Evolutionary conservation across 2,329 filamentous ascomycete species (phyloP), one percentile per base, ranked within the genome.

Genomic region (Diplocarpon rosae): DNA sequence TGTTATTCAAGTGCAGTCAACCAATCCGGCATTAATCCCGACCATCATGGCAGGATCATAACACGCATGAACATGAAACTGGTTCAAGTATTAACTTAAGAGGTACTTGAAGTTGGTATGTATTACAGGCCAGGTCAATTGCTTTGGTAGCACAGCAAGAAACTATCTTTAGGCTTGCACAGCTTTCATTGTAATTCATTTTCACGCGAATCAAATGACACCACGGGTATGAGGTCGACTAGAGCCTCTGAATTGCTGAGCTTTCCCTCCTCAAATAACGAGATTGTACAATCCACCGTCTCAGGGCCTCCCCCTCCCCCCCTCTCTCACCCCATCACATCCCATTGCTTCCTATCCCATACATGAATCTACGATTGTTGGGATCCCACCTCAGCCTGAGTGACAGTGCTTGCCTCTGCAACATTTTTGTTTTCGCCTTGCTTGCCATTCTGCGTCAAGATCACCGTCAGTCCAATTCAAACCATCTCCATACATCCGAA

Each of bases 391-490:
- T 60, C 58, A 36, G 55, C 53, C 42, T 49, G 50, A 1, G 65
- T 57, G 35, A 63, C 63, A 42, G 64, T 61, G 63, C 76, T 77
- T 60, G 73, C 75, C 34, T 72, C 66, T 43, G 66, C 77, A 56
- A 95, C 70, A 65, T 73, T 78, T 77, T 85, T 85, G 63, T 72
- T 57, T 38, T 96, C 90, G 65, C 87, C 84, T 73, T 93, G 86
- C 80, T 95, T 95, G 75, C 92, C 92, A 71, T 88, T 87, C 92
- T 96, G 68, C 66, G 49, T 6, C 31, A 37, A 34, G 29, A 45
- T 56, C 47, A 56, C 55, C 48, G 34, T 47, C 37, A 38, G 6
- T 17, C 27, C 17, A 20, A 24, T 43, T 36, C 16, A 32, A 32
- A 10, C 13, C 34, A 13, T 15, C 15, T 37, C 14, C 33, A n/a